Evolutionary conservation across 2,329 filamentous ascomycete genomes (phyloP), one percentile per base, ranked within the genome.

Genomic region (Cladophialophora exuberans): DNA sequence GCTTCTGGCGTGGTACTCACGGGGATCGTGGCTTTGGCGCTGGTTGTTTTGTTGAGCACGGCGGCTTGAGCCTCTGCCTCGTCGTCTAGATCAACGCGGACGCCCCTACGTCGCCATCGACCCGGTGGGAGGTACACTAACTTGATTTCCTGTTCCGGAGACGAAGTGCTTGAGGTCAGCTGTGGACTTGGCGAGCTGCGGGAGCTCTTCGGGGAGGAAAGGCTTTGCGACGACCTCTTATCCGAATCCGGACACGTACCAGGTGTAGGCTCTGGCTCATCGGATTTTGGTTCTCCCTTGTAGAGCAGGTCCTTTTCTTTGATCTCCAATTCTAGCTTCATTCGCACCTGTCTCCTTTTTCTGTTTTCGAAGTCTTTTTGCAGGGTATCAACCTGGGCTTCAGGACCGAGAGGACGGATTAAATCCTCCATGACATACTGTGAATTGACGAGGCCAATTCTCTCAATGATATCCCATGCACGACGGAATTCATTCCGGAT

Each of bases 401-500:
- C n/a, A n/a, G n/a, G n/a, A n/a, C n/a, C 55, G 28, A 57, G 52
- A 38, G 58, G 56, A 23, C 59, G 56, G 44, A 70, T 64, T 18
- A 70, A 61, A 39, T 69, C 63, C 39, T 67, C 66, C 83, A 44
- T 23, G 3, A 54, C 46, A 30, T 47, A 38, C 25, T 53, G 38
- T 10, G n/a, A n/a, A n/a, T 48, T 43, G 18, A 39, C 52, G 11
- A 41, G 39, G 10, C 57, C 60, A 33, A 63, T 48, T 33, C 22
- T 61, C 15, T 59, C 56, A 20, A 65, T 57, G 54, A 95, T 87
- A 30, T 82, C 77, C 83, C 88, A 89, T 2, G 89, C 90, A 17
- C 90, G 82, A 15, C 89, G 81, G 66, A 96, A 94, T 71, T 96
- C 90, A 64, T 94, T 87, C 35, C 89, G 80, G 56, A 96, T 94